Conservation (phyloP, 78 protist genomes). For the Bigelowiella natans region DNA sequence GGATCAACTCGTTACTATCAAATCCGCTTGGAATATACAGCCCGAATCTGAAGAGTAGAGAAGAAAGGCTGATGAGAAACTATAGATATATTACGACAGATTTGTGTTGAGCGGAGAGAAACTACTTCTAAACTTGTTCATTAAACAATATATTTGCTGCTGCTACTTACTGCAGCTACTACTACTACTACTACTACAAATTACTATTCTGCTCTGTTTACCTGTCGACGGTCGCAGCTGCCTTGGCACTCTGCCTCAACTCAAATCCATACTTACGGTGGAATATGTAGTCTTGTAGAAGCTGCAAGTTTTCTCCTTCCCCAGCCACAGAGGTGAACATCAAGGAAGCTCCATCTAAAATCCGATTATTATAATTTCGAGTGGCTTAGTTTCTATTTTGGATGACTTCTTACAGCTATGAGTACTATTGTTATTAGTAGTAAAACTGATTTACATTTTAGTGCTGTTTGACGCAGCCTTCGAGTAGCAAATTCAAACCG, state of each 20-base stretch:
- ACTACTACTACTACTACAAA: no score
- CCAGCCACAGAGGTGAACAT: neutral
- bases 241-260: neutral
- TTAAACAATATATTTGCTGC: no score
- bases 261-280: neutral
- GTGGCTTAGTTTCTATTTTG: no score
- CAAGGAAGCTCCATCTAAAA: neutral
- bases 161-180: no score
- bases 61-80: neutral
- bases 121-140: no score
- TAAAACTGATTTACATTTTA: no score
- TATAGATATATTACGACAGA: no score
- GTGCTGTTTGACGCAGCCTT: neutral
- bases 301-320: neutral
- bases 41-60: neutral
- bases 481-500: neutral
- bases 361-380: no score
- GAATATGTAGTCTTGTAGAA: neutral
- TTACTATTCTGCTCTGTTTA: neutral
- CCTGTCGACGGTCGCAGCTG: neutral
- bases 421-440: no score
- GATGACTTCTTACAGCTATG: no score
- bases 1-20: neutral
- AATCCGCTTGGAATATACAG: neutral
- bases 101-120: no score